Base-by-base conservation (phyloP, 1,284 basidiomycete genomes). In the Moesziomyces parantarcticus region DNA sequence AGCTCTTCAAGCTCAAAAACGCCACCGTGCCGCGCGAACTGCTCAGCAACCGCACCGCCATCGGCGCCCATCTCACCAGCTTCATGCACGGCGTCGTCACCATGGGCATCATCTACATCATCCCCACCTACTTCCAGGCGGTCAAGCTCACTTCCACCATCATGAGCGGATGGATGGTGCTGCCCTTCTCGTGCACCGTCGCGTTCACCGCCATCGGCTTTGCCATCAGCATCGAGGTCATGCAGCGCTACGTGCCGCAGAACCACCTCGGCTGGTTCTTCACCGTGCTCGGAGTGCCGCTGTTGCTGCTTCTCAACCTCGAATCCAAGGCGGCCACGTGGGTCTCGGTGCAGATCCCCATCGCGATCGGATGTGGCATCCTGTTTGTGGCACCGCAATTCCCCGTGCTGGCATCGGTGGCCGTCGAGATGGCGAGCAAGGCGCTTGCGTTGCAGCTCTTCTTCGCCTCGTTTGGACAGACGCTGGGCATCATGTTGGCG, bases 71-170 rank as follows among this genome's bases (percentile, higher is more conserved):
- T 32, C 39, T 66, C 16, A 66, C 62, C 18, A 41, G 42, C 16
- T 62, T 71, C 29, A 45, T 56, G 22, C 68, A 71, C 44, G 68
- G 68, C 16, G 53, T 66, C 5, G 45, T 71, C 34, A 64, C 63
- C 16, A 71, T 71, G 68, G 68, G 58, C 18, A 64, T 71, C 68
- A 71, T 71, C 63, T 71, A 71, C 21, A 34, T 72, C 21, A 66
- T 72, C 10, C 63, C 63, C 3, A 66, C 63, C 25, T 72, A 72
- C 55, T 72, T 72, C 34, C 68, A 66, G 42, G 68, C 68, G n/a
- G 60, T 59, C 23, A 58, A 56, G 14, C 39, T 63, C 2, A 20
- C 50, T 1, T 58, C 54, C 13, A 59, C 59, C 16, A 65, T 72
- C 50, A 66, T 58, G 68, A 66, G 63, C 4, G 63, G 68, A 8